Conservation (phyloP, 768 basidiomycete genomes). For the Clitopilus passeckerianus region DNA sequence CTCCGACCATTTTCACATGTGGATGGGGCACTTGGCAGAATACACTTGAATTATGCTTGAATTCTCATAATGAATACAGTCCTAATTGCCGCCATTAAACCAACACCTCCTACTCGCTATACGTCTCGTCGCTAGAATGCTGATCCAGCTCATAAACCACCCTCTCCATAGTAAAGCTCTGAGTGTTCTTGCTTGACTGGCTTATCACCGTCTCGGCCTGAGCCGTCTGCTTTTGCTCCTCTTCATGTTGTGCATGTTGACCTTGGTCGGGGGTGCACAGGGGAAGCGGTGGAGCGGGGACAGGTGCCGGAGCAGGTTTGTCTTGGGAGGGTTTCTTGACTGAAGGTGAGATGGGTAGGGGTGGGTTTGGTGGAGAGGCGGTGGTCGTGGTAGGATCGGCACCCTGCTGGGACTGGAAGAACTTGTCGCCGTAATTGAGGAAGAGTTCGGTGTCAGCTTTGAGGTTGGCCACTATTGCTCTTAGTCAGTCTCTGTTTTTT, state of each 20-base stretch:
- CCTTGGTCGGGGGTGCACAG: neutral
- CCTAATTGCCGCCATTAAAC: neutral
- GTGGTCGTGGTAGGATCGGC: neutral
- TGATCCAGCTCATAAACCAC: constrained; percentile 10
- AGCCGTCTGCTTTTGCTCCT: neutral
- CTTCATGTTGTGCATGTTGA: neutral
- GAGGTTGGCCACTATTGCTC: constrained; percentile 30
- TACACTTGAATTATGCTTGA: too few species aligned
- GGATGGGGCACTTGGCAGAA: too few species aligned
- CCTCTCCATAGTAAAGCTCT: neutral
- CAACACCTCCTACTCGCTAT: constrained; percentile 3
- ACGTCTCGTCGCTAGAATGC: constrained; percentile 17
- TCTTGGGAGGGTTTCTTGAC: neutral
- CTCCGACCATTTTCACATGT: neutral
- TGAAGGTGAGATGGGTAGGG: neutral
- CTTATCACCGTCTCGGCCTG: neutral
- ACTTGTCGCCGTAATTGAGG: constrained; percentile 52
- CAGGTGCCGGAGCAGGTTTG: neutral
- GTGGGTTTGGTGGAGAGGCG: neutral
- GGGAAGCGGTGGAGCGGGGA: neutral
- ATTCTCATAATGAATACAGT: too few species aligned
- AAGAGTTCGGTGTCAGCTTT: constrained; percentile 43
- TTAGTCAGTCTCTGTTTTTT: neutral
- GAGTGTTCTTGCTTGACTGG: neutral
- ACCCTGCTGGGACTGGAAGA: constrained; percentile 26